Percentiles rank a stretch among this genome's conserved stretches.
Evolutionary conservation across 148 eudicot genomes (phyloP).

Genomic region (Nepenthes gracilis): DNA sequence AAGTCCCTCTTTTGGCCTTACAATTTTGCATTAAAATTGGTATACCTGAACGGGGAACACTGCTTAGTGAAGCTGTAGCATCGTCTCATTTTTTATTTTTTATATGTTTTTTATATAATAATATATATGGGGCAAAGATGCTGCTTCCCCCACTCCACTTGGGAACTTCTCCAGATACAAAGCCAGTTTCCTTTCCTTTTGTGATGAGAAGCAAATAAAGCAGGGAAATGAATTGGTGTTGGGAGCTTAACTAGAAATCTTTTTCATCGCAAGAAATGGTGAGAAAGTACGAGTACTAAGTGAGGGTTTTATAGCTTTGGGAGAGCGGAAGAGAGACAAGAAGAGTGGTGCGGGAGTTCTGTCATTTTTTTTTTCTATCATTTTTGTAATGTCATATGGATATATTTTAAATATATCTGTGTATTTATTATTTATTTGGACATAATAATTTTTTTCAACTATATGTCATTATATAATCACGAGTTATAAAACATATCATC

Average conservation of each 20-base stretch:
- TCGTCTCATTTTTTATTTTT: too few species aligned
- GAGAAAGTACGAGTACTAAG: neutral
- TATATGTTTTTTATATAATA: too few species aligned
- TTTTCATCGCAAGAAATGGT: constrained; percentile 16
- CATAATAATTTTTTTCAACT: too few species aligned
- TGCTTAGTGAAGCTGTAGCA: too few species aligned
- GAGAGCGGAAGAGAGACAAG: neutral
- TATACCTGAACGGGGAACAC: constrained; percentile 10
- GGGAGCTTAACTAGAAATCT: constrained; percentile 27
- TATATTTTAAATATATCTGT: neutral
- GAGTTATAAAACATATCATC: too few species aligned
- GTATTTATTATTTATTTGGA: neutral
- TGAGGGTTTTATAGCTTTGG: too few species aligned
- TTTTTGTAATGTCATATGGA: neutral
- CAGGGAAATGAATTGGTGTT: constrained; percentile 18
- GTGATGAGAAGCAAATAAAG: constrained; percentile 7
- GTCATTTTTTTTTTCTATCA: constrained; percentile 13
- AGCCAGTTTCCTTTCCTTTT: constrained; percentile 5
- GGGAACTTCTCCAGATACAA: too few species aligned
- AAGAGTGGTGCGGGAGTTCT: constrained; percentile 6
- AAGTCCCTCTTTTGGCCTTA: neutral
- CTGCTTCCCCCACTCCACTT: too few species aligned
- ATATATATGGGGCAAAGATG: too few species aligned
- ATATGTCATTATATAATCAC: too few species aligned
- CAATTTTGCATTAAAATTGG: neutral